Percentiles rank a stretch among this genome's conserved stretches.
phyloP scores from a whole-genome alignment of 306 rosid species.

The Acacia crassicarpa region DNA sequence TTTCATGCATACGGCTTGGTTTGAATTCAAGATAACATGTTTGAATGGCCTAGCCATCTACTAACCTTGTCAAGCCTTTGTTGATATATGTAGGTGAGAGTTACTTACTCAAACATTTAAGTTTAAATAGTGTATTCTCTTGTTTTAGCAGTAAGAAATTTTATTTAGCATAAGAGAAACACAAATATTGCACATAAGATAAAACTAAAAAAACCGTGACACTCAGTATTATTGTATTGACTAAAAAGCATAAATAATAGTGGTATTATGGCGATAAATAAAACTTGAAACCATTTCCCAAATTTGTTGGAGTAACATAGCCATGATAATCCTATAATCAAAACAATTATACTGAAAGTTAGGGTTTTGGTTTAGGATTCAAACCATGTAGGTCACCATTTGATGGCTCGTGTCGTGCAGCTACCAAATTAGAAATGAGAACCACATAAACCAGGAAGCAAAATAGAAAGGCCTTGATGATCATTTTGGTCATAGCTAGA shows the following conservation, averaged over 20 bases:
- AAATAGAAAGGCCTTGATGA: background rate
- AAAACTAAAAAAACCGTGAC: background rate
- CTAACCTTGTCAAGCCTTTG: too few species aligned
- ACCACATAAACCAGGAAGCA: background rate
- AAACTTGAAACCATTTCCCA: background rate
- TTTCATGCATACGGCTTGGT: too few species aligned
- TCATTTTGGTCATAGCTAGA: background rate
- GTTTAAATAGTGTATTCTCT: too few species aligned
- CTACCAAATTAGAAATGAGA: background rate
- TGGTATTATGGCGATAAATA: background rate
- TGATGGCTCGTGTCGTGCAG: background rate
- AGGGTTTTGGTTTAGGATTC: background rate
- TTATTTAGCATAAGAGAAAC: background rate
- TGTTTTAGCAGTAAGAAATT: too few species aligned
- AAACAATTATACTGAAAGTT: background rate
- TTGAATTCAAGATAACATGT: too few species aligned
- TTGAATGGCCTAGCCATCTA: too few species aligned
- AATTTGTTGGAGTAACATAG: background rate
- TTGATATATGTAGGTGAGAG: background rate
- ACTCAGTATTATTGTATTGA: background rate
- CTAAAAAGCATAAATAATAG: background rate
- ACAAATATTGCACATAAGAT: background rate
- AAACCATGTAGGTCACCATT: background rate
- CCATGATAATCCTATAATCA: background rate
- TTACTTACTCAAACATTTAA: background rate